Base-by-base conservation (phyloP, 495 filamentous ascomycete genomes). In the Aspergillus incahuasiensis region DNA sequence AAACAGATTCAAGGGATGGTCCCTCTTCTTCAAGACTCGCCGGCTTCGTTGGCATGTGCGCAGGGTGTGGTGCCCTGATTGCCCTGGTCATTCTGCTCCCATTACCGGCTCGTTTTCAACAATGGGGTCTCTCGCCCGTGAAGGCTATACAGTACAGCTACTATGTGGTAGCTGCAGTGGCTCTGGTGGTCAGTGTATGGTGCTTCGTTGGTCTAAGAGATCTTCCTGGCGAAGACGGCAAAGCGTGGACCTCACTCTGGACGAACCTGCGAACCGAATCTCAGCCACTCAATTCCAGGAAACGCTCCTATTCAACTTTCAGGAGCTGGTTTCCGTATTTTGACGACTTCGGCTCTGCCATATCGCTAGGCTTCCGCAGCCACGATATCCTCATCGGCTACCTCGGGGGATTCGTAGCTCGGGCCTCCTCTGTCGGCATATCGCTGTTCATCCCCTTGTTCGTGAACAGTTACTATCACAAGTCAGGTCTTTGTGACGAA, bases 361-460 rank as follows among this genome's bases (percentile, higher is more conserved):
- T 92, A 40, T 69, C 72, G 7, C 74, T 96, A n/a, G 92, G 88
- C 12, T 82, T 89, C 58, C 83, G 74, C 19, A 86, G 92, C 64
- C 74, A 79, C 21, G 80, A 85, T 47, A 92, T 99, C 63, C 84
- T 85, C 38, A 78, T 97, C 0, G 90, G 88, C 16, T 99, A 97
- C 62, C 72, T 97, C 0, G 94, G 92, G 53, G 92, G 92, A 15
- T 96, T 99, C 59, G 92, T 97, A 0, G 94, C 95, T 5, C 85
- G 94, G 48, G 90, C 94, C 11, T 96, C 90, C n/a, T 95, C 91
- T 0, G 92, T 99, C 40, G 92, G 87, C 11, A 95, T 97, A 51
- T 92, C 90, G 1, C 77, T 96, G 8, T 99, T 97, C 73, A 86
- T 99, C 47, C 95, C 94, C 5, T 79, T 99, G 5, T 92, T 85